Conservation (phyloP, 1,284 basidiomycete genomes). For the Puccinia novopanici region DNA sequence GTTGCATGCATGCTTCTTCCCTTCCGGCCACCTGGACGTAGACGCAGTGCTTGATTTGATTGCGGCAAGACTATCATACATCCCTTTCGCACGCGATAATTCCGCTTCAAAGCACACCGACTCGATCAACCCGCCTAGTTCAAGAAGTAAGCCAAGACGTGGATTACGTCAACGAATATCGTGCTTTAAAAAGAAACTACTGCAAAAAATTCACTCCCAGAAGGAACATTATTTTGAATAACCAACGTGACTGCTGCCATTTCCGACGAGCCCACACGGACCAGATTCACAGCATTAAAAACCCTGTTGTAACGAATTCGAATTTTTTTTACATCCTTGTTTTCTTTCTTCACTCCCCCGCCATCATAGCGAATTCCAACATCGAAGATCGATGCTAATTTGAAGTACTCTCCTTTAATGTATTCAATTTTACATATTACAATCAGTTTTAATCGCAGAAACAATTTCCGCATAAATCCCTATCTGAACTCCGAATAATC, state of each 20-base stretch:
- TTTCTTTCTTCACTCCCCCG: too few species aligned
- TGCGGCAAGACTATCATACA: slow-evolving; percentile 15
- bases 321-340: too few species aligned
- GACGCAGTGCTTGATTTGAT: slow-evolving; percentile 6
- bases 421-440: too few species aligned
- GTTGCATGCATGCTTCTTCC: background rate
- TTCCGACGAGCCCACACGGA: background rate
- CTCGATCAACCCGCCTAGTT: background rate
- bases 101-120: background rate
- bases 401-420: too few species aligned
- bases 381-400: too few species aligned
- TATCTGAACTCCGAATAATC: too few species aligned
- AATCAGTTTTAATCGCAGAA: too few species aligned
- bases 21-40: background rate
- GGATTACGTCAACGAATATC: background rate
- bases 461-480: too few species aligned
- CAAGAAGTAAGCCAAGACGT: background rate
- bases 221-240: background rate
- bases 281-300: background rate
- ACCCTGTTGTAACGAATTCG: background rate
- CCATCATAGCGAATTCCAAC: too few species aligned
- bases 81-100: background rate
- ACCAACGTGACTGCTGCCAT: background rate
- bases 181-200: background rate
- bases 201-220: background rate